A percentile compares a stretch with the other conserved stretches of the same genome.
These are phyloP conservation scores for Amanita exitialis DNA, from an alignment of 768 basidiomycete genomes.

Conservation along the genomic window DNA sequence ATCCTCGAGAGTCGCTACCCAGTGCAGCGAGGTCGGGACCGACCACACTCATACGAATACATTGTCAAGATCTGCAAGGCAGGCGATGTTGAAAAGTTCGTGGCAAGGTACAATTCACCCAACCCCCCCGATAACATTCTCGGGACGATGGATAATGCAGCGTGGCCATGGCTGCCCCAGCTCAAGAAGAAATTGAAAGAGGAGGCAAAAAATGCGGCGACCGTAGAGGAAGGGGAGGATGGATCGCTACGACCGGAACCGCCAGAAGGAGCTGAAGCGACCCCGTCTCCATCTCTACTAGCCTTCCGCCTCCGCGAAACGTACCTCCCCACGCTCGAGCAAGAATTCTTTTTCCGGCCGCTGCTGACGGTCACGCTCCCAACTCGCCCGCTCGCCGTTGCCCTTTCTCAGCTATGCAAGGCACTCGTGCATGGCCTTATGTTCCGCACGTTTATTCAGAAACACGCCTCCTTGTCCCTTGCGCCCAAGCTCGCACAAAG, in stretches of 20 bases:
- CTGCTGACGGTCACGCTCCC: slow-evolving; percentile 28
- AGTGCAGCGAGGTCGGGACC: slow-evolving; percentile 12
- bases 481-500: not conserved
- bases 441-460: slow-evolving; percentile 18
- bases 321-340: slow-evolving; percentile 19
- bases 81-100: not conserved
- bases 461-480: not conserved
- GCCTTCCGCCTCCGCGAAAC: slow-evolving; percentile 11
- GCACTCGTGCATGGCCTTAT: slow-evolving; percentile 22
- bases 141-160: not conserved
- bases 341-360: slow-evolving; percentile 28
- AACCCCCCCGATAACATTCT: not conserved
- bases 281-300: too few species aligned
- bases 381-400: slow-evolving; percentile 29
- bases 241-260: not conserved
- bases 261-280: not conserved
- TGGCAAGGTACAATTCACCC: not conserved
- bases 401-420: slow-evolving; percentile 22
- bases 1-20: slow-evolving; percentile 25
- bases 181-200: not conserved
- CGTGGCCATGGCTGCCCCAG: not conserved
- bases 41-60: not conserved
- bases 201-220: too few species aligned
- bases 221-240: not conserved
- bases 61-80: not conserved